A percentile compares a stretch with the other conserved stretches of the same genome.
Evolutionary conservation across 306 rosid species (phyloP).

Genomic region (Neltuma alba): DNA sequence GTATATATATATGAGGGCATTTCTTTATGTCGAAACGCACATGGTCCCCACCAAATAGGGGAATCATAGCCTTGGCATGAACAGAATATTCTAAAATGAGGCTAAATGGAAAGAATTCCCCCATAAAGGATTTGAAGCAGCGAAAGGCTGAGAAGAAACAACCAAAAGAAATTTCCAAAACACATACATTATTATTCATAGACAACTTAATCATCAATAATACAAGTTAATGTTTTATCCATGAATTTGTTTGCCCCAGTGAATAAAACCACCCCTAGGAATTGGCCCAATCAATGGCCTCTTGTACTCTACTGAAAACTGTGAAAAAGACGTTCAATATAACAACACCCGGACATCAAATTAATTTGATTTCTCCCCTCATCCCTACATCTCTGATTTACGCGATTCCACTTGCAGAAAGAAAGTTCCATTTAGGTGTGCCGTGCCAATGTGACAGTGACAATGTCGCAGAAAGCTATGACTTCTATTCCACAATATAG

Average conservation of each 20-base stretch:
- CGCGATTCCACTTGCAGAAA: conserved; percentile 18
- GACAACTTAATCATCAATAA: conserved; percentile 31
- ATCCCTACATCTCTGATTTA: background rate
- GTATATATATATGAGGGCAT: conserved; percentile 18
- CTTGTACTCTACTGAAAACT: conserved; percentile 26
- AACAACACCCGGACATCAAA: conserved; percentile 15
- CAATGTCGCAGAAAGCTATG: conserved; percentile 37
- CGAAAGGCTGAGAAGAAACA: conserved; percentile 41
- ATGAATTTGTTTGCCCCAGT: conserved; percentile 23
- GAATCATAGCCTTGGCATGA: conserved; percentile 53
- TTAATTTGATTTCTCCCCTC: conserved; percentile 4
- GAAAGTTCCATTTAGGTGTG: conserved; percentile 28
- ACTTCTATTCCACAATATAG: conserved; percentile 39
- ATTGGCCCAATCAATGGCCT: conserved; percentile 39
- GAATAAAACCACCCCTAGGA: conserved; percentile 41
- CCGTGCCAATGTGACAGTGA: conserved; percentile 3
- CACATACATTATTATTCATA: conserved; percentile 7
- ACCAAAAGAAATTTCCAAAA: conserved; percentile 46
- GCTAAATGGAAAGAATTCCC: conserved; percentile 33
- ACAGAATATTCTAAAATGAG: conserved; percentile 58
- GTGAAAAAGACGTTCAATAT: conserved; percentile 38
- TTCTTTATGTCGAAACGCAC: conserved; percentile 26
- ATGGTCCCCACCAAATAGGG: conserved; percentile 47
- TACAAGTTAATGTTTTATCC: conserved; percentile 19
- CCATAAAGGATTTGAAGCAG: conserved; percentile 34